A percentile compares a stretch with the other conserved stretches of the same genome.
These are phyloP conservation scores for Aureobasidium lini DNA, from an alignment of 2,329 filamentous ascomycete species.

Conservation along the genomic window DNA sequence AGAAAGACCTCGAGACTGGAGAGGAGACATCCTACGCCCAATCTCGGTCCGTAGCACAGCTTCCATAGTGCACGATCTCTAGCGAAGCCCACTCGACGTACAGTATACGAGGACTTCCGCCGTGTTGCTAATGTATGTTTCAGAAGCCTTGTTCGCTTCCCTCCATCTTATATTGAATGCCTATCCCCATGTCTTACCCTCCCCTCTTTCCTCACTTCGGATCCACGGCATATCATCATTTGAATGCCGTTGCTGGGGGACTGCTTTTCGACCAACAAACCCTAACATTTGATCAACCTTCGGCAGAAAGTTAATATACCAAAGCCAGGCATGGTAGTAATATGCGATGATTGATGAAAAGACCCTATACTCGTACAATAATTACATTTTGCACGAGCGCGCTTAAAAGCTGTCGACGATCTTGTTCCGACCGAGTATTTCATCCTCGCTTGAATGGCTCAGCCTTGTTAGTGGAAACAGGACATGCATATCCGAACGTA, in stretches of 20 bases:
- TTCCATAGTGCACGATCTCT: not conserved
- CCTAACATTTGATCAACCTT: not conserved
- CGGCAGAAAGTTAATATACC: not conserved
- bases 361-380: too few species aligned
- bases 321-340: not conserved
- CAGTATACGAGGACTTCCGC: not conserved
- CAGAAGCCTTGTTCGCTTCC: not conserved
- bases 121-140: not conserved
- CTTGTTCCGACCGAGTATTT: not conserved
- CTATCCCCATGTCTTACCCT: not conserved
- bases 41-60: not conserved
- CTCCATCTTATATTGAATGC: not conserved
- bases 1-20: too few species aligned
- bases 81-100: not conserved
- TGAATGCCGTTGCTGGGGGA: not conserved
- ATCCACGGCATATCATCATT: not conserved
- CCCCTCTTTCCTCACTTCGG: not conserved
- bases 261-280: not conserved
- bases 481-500: not conserved
- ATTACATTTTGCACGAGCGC: not conserved
- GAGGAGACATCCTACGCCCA: too few species aligned
- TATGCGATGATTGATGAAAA: not conserved
- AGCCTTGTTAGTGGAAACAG: not conserved
- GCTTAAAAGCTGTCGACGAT: not conserved
- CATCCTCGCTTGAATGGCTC: not conserved